A percentile compares a stretch with the other conserved stretches of the same genome.
Evolutionary conservation across 768 basidiomycete species (phyloP).

Genomic region (Mycena chlorophos): DNA sequence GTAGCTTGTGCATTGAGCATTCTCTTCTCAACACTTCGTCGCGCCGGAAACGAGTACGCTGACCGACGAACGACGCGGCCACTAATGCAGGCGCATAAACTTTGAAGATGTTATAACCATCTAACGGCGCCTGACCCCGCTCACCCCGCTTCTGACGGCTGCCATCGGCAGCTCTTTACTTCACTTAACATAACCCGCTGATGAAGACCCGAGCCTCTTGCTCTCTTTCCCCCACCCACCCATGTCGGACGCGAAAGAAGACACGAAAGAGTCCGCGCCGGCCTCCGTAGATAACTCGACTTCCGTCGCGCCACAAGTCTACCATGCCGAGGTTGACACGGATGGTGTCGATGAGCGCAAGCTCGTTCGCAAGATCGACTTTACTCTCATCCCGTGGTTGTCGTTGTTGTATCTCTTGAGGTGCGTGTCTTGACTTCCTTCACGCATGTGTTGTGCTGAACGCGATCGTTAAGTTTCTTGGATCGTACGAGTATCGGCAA

Average conservation of each 20-base stretch:
- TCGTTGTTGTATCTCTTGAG: conserved; percentile 76
- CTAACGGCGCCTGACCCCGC: no score
- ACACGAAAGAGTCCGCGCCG: conserved; percentile 18
- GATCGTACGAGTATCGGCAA: conserved; percentile 55
- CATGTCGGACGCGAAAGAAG: conserved; percentile 13
- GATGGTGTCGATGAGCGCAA: conserved; percentile 67
- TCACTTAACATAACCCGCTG: no score
- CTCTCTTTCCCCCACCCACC: not conserved
- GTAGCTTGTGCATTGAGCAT: no score
- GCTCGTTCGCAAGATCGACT: conserved; percentile 68
- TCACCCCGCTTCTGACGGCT: no score
- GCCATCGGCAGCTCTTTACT: no score
- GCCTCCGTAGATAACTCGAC: conserved; percentile 34
- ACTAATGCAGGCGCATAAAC: no score
- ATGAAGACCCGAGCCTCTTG: no score
- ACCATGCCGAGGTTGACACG: conserved; percentile 54
- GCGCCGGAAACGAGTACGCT: no score
- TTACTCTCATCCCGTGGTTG: conserved; percentile 67
- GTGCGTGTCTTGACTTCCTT: conserved; percentile 64
- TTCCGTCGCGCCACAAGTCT: conserved; percentile 32
- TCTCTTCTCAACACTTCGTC: no score
- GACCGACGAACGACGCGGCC: no score
- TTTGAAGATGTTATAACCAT: no score
- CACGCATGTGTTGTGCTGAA: no score
- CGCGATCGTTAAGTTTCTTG: conserved; percentile 25